Evolutionary conservation across 2,329 filamentous ascomycete genomes (phyloP).

Genomic region (Calonectria pteridis): DNA sequence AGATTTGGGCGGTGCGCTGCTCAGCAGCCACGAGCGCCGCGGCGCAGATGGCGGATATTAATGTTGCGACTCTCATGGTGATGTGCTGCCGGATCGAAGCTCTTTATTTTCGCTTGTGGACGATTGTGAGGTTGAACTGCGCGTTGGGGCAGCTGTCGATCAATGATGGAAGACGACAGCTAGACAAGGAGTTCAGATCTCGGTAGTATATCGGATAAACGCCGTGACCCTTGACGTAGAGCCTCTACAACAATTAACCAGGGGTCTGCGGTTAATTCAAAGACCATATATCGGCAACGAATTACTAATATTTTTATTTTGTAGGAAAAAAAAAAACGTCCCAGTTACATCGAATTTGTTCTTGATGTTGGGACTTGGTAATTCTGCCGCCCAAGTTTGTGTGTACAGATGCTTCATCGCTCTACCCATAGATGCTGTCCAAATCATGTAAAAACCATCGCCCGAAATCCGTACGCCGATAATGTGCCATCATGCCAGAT

Average conservation of each 20-base stretch:
- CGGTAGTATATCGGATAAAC: constrained; percentile 41
- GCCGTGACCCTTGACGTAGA: not conserved
- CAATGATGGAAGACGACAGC: constrained; percentile 36
- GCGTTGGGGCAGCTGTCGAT: constrained; percentile 18
- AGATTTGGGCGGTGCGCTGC: constrained; percentile 63
- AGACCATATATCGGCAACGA: not conserved
- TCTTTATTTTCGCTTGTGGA: not conserved
- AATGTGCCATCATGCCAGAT: constrained; percentile 39
- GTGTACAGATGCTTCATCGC: constrained; percentile 36
- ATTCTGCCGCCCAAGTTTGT: constrained; percentile 30
- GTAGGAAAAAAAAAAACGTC: not conserved
- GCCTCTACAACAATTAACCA: not conserved
- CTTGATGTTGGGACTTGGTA: constrained; percentile 22
- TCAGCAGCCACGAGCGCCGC: constrained; percentile 54
- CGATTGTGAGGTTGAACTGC: constrained; percentile 15
- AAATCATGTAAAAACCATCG: constrained; percentile 28
- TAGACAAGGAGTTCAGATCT: constrained; percentile 20
- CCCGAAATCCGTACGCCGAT: constrained; percentile 39
- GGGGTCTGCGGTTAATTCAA: not conserved
- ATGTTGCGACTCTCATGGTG: constrained; percentile 57
- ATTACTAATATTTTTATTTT: not conserved
- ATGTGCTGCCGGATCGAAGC: not conserved
- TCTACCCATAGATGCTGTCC: constrained; percentile 36
- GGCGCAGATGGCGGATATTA: constrained; percentile 59
- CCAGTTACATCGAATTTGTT: constrained; percentile 5